Evolutionary conservation across 352 stramenopile species (phyloP), one percentile per base, ranked within the genome.

Genomic region (Hyphochytrium catenoides): DNA sequence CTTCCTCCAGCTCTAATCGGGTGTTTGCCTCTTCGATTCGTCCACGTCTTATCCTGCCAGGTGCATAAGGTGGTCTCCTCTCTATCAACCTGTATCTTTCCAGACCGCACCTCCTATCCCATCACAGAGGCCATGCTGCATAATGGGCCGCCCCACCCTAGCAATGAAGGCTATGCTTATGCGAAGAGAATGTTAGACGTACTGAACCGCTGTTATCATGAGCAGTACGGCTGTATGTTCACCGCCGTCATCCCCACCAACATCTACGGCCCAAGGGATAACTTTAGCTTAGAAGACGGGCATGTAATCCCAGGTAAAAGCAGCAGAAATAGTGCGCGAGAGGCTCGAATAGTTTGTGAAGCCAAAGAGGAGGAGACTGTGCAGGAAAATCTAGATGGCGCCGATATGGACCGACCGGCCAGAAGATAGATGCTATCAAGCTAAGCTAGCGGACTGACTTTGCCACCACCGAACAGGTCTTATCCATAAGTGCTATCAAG

Each of bases 201-300:
- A 20, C 71, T 98, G 48, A 97, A 95, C 52, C 60, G 69, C 28
- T 93, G 83, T 49, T 97, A 97, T 50, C 47, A 53, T n/a, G 65
- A 89, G 32, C 74, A 98, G 58, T 94, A 95, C 50, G 71, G 73
- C 30, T 95, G 81, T 47, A 87, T 78, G 47, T 98, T 97, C 56
- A 98, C 88, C n/a, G 82, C 74, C 22, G 91, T 98, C 36, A 95
- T 98, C 45, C 90, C 91, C 8, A 97, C 90, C 32, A 98, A 98
- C 56, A 93, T 98, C 48, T 98, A 97, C 54, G 91, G 91, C 14
- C 87, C 86, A 7, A 54, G 94, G 47, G 91, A 98, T 57, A 98
- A 98, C 55, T 98, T 95, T 58, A 85, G 68, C 51, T 78, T 97
- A 41, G 50, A 93, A 39, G 75, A 91, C 43, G 86, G 89, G 36